These are phyloP conservation scores for Corchorus olitorius DNA, from an alignment of 345 rosid genomes.

Conservation along the genomic window DNA sequence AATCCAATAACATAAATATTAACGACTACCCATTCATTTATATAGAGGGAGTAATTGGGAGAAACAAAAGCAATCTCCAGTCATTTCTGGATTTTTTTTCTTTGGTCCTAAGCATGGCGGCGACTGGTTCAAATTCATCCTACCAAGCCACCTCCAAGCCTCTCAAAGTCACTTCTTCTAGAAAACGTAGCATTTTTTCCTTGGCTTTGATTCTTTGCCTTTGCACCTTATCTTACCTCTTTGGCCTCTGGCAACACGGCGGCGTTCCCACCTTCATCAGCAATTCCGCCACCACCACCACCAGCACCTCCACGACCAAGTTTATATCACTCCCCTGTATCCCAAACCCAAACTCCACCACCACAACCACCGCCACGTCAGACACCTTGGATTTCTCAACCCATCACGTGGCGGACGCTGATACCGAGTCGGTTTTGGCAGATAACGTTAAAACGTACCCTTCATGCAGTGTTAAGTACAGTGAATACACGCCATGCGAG, in stretches of 20 bases:
- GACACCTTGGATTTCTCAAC: conserved; percentile 35
- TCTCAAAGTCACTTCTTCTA: conserved; percentile 25
- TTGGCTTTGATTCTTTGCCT: conserved; percentile 37
- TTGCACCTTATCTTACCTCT: conserved; percentile 42
- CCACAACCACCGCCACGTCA: neutral
- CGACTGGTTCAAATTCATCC: neutral
- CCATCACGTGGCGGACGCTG: conserved; percentile 30
- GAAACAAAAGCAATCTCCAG: neutral
- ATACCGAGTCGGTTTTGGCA: neutral
- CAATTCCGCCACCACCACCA: neutral
- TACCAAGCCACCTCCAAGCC: conserved; percentile 15
- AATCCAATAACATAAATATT: neutral
- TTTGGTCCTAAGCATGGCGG: neutral
- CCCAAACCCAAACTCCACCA: neutral
- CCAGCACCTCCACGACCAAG: neutral
- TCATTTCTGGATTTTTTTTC: neutral
- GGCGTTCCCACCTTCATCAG: neutral
- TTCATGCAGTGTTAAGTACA: conserved; percentile 27
- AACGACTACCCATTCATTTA: no score
- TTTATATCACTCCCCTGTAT: conserved; percentile 1
- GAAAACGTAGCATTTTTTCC: conserved; percentile 19
- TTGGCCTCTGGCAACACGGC: conserved; percentile 40
- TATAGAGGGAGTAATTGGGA: neutral
- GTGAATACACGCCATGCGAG: conserved; percentile 58
- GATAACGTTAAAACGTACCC: conserved; percentile 24